Evolutionary conservation across 768 basidiomycete genomes (phyloP).

Genomic region (Rhizopogon salebrosus): DNA sequence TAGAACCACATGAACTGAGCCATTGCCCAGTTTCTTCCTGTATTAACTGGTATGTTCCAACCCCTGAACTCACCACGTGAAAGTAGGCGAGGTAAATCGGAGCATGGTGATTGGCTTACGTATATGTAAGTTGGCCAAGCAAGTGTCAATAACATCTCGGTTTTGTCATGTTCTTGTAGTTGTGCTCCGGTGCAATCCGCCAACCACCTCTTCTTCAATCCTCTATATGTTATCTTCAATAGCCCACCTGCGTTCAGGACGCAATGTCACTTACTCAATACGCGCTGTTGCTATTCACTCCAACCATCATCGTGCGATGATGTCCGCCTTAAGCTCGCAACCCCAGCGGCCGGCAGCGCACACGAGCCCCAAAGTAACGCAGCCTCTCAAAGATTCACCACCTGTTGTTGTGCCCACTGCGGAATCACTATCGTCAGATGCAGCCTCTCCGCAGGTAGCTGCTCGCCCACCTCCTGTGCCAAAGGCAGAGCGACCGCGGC

Average conservation of each 20-base stretch:
- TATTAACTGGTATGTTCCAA: no score
- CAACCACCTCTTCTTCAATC: not conserved
- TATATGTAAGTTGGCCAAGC: no score
- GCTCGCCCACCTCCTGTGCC: slow-evolving; percentile 70
- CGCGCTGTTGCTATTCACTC: not conserved
- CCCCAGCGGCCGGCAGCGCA: slow-evolving; percentile 16
- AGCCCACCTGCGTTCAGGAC: not conserved
- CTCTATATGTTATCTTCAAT: not conserved
- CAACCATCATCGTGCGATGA: slow-evolving; percentile 52
- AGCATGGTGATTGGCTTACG: no score
- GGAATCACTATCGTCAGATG: slow-evolving; percentile 46
- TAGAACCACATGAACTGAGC: no score
- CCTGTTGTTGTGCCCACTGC: slow-evolving; percentile 47
- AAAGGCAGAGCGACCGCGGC: slow-evolving; percentile 57
- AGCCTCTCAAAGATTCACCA: slow-evolving; percentile 39
- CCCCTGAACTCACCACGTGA: no score
- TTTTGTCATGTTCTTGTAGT: not conserved
- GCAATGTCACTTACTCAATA: not conserved
- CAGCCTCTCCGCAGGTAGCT: slow-evolving; percentile 65
- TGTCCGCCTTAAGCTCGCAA: slow-evolving; percentile 53
- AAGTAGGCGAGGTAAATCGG: no score
- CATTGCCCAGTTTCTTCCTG: no score
- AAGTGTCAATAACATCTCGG: not conserved
- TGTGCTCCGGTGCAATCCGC: not conserved
- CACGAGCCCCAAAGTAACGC: slow-evolving; percentile 3